Percentiles rank a stretch among this genome's conserved stretches.
phyloP scores from a whole-genome alignment of 345 rosid species.

The Reutealis trisperma region DNA sequence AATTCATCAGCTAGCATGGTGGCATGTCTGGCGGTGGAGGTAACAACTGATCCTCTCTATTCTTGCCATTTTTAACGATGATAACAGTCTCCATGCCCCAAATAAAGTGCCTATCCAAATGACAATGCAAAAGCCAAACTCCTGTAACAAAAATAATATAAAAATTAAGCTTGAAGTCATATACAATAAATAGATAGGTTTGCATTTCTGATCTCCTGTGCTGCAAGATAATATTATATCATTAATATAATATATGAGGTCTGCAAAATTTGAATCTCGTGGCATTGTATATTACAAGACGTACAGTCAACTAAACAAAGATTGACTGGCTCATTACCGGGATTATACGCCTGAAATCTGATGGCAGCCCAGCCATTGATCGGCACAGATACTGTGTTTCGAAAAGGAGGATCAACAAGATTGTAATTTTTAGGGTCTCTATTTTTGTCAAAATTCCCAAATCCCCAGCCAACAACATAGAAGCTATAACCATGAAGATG shows the following conservation, averaged over 20 bases:
- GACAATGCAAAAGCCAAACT: constrained; percentile 49
- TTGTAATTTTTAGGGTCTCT: constrained; percentile 48
- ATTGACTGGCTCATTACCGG: constrained; percentile 36
- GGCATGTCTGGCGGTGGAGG: too few species aligned
- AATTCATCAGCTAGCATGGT: too few species aligned
- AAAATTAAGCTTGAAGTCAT: background rate
- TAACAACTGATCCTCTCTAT: too few species aligned
- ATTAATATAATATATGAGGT: too few species aligned
- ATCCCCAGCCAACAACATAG: constrained; percentile 60
- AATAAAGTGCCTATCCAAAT: constrained; percentile 34
- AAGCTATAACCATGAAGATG: constrained; percentile 77
- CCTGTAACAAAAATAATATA: constrained; percentile 6
- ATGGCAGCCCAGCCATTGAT: constrained; percentile 74
- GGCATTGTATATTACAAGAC: too few species aligned
- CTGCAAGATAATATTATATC: too few species aligned
- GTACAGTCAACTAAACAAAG: too few species aligned
- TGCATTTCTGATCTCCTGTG: too few species aligned
- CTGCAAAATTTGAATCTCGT: too few species aligned
- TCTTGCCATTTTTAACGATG: constrained; percentile 33
- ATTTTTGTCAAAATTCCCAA: constrained; percentile 50
- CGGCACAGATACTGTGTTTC: constrained; percentile 68
- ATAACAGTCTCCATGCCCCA: constrained; percentile 47
- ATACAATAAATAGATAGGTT: too few species aligned
- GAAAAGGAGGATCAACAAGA: constrained; percentile 65
- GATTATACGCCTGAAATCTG: constrained; percentile 61